Conservation (phyloP, 1,284 basidiomycete genomes). For the Ustilago lituana region DNA sequence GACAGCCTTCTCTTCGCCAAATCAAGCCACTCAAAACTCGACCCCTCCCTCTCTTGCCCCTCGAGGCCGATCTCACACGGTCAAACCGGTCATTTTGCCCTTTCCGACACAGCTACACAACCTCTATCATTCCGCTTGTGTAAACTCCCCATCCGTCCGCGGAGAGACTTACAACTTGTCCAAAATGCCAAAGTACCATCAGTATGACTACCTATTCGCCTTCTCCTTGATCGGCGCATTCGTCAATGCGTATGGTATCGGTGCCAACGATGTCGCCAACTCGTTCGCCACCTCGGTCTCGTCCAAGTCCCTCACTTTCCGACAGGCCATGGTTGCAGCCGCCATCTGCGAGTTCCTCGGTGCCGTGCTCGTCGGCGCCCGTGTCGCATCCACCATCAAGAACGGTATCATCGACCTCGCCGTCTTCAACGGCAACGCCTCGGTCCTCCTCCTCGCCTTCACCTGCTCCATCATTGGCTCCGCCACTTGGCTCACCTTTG, state of each 20-base stretch:
- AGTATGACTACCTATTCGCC: slow-evolving; percentile 52
- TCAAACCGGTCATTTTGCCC: background rate
- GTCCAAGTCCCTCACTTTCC: slow-evolving; percentile 44
- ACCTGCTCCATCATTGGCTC: slow-evolving; percentile 48
- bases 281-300: slow-evolving; percentile 52
- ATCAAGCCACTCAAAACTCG: background rate
- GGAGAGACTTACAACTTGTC: background rate
- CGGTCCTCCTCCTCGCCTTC: slow-evolving; percentile 43
- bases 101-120: background rate
- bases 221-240: slow-evolving; percentile 43
- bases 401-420: slow-evolving; percentile 45
- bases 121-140: background rate
- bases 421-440: slow-evolving; percentile 38
- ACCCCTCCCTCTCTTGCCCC: background rate
- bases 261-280: slow-evolving; percentile 57
- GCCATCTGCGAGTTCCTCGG: slow-evolving; percentile 51
- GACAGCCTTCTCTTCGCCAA: background rate
- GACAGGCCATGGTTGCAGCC: slow-evolving; percentile 38
- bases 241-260: slow-evolving; percentile 44
- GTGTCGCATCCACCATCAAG: slow-evolving; percentile 49
- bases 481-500: slow-evolving; percentile 44
- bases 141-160: background rate
- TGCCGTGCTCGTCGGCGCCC: slow-evolving; percentile 45
- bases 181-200: slow-evolving; percentile 38
- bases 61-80: background rate